Percentiles rank a stretch among this genome's conserved stretches.
These are phyloP conservation scores for Panellus pusillus DNA, from an alignment of 768 basidiomycete genomes.

Conservation along the genomic window DNA sequence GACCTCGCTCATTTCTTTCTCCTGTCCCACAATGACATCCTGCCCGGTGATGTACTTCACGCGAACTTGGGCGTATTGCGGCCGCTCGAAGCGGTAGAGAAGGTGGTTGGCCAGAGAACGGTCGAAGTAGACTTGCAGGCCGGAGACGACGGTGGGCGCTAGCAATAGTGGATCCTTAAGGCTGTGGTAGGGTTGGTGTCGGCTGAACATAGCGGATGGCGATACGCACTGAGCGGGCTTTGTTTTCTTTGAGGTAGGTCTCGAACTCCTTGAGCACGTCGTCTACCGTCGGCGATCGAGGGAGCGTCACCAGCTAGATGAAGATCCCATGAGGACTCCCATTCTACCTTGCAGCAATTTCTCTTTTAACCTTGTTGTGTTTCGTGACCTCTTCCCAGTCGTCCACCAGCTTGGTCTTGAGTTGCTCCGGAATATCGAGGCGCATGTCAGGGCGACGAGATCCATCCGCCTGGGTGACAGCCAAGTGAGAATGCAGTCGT, in stretches of 20 bases:
- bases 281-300: conserved; percentile 75
- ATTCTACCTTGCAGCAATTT: neutral
- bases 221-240: conserved; percentile 47
- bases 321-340: neutral
- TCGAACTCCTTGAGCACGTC: conserved; percentile 80
- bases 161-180: conserved; percentile 70
- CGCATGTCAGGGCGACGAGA: conserved; percentile 84
- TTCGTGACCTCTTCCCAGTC: conserved; percentile 99
- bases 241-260: conserved; percentile 51
- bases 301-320: conserved; percentile 79
- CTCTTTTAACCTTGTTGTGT: conserved; percentile 70
- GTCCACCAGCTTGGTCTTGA: conserved; percentile 89
- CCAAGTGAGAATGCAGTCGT: neutral
- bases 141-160: conserved; percentile 79
- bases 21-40: conserved; percentile 63
- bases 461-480: conserved; percentile 52
- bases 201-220: neutral
- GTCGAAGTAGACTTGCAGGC: conserved; percentile 91
- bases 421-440: conserved; percentile 82
- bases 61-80: conserved; percentile 82
- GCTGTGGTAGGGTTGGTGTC: conserved; percentile 32
- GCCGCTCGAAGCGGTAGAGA: conserved; percentile 93
- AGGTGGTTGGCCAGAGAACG: conserved; percentile 86
- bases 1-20: conserved; percentile 84
- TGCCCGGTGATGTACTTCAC: conserved; percentile 72